Evolutionary conservation across 2,329 filamentous ascomycete species (phyloP), one percentile per base, ranked within the genome.

Genomic region (Penicillium sp.): DNA sequence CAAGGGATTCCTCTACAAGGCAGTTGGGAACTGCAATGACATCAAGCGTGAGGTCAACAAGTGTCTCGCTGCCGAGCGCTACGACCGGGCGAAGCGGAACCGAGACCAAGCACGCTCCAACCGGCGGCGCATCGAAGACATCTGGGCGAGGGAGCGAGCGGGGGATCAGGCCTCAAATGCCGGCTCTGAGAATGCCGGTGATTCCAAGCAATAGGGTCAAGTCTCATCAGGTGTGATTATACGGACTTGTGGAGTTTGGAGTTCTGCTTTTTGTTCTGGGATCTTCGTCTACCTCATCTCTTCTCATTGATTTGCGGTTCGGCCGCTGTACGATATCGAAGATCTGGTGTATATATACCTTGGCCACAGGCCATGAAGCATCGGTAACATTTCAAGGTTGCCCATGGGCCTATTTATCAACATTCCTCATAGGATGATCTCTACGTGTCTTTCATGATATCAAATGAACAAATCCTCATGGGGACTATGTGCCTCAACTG

Each of bases 1-100:
- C 28, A 83, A 82, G 53, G 94, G 94, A 48, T 99, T 99, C 75
- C 75, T 99, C 51, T 92, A 89, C 83, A 96, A 96, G 74, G 86
- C 89, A 1, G 77, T 90, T 55, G 94, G 94, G 50, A 90, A 88
- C 79, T 99, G 94, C 82, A 97, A 90, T 72, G 82, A 86, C 36
- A 82, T 88, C 56, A 99, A 99, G 74, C 80, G 84, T 38, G 79
- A 90, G 51, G 89, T 99, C 63, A 94, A 89, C 74, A 81, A 84
- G 67, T 99, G 94, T 69, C 81, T 99, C 46, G 84, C 89, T 57
- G 85, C 81, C 33, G 90, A 96, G 72, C 83, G 94, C 66, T 76
- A 86, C 46, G 89, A 91, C 71, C 85, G 87, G 50, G 92, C 92
- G 46, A 83, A 82, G 59, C 76, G 79, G 63, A 97, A 99, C 70